phyloP scores from a whole-genome alignment of 441 rosid genomes.

The Brassica balearica region DNA sequence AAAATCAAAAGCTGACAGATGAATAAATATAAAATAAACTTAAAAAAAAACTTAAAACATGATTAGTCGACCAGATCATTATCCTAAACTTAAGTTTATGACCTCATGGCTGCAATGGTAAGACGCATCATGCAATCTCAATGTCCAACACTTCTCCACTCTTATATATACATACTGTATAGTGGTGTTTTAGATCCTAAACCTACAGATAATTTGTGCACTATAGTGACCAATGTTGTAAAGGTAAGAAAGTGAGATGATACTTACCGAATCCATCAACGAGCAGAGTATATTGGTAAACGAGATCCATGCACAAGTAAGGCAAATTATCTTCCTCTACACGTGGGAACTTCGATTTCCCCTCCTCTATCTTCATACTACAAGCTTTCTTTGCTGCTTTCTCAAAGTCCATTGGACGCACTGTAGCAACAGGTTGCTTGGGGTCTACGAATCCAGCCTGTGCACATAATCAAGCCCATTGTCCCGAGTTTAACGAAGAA shows the following conservation, averaged over 20 bases:
- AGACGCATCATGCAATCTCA: neutral
- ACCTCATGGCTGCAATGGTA: no score
- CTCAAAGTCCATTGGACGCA: conserved; percentile 70
- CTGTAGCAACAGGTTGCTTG: conserved; percentile 66
- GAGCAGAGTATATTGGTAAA: conserved; percentile 79
- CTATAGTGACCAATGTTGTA: neutral
- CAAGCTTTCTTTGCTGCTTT: conserved; percentile 87
- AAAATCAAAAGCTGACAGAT: neutral
- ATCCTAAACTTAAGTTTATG: neutral
- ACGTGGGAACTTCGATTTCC: conserved; percentile 53
- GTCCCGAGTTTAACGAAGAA: neutral
- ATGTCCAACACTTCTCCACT: neutral
- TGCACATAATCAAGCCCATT: neutral
- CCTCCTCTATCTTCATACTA: conserved; percentile 66
- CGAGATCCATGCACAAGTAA: conserved; percentile 91
- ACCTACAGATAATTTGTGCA: neutral
- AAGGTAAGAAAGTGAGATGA: neutral
- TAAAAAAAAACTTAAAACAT: neutral
- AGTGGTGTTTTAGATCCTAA: neutral
- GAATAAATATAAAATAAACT: neutral
- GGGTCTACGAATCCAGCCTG: conserved; percentile 81
- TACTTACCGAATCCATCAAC: conserved; percentile 85
- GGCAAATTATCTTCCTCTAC: conserved; percentile 67
- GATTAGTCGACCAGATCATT: neutral
- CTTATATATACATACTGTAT: neutral